These are phyloP conservation scores for Selaginella moellendorffii DNA, from an alignment of 75 land plant species.

Conservation along the genomic window DNA sequence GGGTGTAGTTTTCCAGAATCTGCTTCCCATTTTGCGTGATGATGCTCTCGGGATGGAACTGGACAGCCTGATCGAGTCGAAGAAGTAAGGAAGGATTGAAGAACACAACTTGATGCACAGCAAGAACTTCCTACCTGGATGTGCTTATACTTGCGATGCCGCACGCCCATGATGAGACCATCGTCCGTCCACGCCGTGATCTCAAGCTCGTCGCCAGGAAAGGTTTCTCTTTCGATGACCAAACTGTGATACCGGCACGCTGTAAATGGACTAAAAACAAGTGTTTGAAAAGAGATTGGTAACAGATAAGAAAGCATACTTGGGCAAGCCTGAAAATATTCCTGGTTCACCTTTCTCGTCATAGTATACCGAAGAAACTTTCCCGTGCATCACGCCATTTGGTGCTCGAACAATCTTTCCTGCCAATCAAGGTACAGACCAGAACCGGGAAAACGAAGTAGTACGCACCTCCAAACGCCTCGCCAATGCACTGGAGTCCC, in stretches of 20 bases:
- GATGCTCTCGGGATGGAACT: conserved; percentile 96
- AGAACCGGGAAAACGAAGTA: too few species aligned
- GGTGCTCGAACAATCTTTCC: conserved; percentile 92
- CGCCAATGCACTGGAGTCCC: conserved; percentile 99
- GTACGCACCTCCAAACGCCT: conserved; percentile 97
- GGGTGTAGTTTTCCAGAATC: conserved; percentile 45
- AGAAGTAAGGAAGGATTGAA: background rate
- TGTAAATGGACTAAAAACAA: conserved; percentile 61
- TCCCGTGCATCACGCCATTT: conserved; percentile 89
- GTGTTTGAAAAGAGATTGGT: background rate
- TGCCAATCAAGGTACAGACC: conserved; percentile 22
- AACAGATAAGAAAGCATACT: conserved; percentile 34
- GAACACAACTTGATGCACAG: background rate
- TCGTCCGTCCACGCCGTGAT: conserved; percentile 95
- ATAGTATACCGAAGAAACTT: conserved; percentile 59
- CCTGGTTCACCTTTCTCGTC: conserved; percentile 71
- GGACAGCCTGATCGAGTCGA: conserved; percentile 98
- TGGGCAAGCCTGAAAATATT: conserved; percentile 60
- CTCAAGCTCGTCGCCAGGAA: conserved; percentile 70
- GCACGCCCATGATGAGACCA: conserved; percentile 86
- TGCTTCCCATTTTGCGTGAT: conserved; percentile 61
- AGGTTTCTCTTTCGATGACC: conserved; percentile 83
- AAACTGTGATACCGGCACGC: conserved; percentile 94
- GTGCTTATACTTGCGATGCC: conserved; percentile 60
- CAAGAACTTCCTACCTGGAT: conserved; percentile 66